Evolutionary conservation across 2,329 filamentous ascomycete species (phyloP).

Genomic region (Monascus ruber): DNA sequence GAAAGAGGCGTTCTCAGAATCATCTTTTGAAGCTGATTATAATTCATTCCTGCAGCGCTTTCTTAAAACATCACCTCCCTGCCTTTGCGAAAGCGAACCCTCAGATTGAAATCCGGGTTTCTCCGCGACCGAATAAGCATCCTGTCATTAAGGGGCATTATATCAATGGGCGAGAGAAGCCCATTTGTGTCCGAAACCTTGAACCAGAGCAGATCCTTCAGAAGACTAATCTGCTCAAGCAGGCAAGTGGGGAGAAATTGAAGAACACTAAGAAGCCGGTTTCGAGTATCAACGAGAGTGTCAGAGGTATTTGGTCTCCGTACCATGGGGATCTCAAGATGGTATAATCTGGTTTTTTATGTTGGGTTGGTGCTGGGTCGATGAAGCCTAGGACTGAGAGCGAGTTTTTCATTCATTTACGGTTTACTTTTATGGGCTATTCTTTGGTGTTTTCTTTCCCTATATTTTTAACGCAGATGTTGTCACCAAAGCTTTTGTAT

Average conservation of each 20-base stretch:
- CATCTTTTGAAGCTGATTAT: no score
- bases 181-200: constrained; percentile 81
- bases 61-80: constrained; percentile 66
- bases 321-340: constrained; percentile 46
- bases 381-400: no score
- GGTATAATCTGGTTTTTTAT: constrained; percentile 25
- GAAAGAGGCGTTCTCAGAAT: no score
- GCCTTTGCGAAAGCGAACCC: constrained; percentile 73
- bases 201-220: constrained; percentile 67
- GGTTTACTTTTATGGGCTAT: no score
- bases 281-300: constrained; percentile 51
- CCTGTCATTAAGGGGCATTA: constrained; percentile 83
- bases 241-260: constrained; percentile 37
- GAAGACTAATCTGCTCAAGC: constrained; percentile 50
- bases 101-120: constrained; percentile 81
- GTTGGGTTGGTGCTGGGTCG: constrained; percentile 3
- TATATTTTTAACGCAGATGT: constrained; percentile 3
- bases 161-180: constrained; percentile 78
- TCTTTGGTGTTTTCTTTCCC: constrained; percentile 9
- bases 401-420: no score
- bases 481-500: no score
- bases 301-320: constrained; percentile 54
- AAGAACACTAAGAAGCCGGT: constrained; percentile 48
- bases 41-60: constrained; percentile 44
- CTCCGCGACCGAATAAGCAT: constrained; percentile 79